Conservation (phyloP, 495 filamentous ascomycete species). For the Aspergillus homomorphus region DNA sequence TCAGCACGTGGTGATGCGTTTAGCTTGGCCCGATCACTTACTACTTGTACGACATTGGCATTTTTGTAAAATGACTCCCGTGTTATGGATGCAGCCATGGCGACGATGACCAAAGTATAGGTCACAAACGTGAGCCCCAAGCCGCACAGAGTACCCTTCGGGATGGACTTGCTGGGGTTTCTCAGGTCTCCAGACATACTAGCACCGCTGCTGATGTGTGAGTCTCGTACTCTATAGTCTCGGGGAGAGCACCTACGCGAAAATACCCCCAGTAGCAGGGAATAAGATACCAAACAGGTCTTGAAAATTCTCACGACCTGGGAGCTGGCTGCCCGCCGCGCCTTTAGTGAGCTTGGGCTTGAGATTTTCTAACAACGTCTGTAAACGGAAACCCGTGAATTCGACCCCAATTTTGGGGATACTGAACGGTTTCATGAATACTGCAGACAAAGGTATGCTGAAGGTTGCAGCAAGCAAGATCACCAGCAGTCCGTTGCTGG, state of each 20-base stretch:
- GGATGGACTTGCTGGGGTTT: slow-evolving; percentile 81
- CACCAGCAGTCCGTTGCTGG: slow-evolving; percentile 74
- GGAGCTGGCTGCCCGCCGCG: slow-evolving; percentile 63
- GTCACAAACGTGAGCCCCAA: slow-evolving; percentile 71
- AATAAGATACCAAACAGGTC: slow-evolving; percentile 86
- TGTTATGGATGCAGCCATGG: slow-evolving; percentile 76
- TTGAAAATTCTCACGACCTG: slow-evolving; percentile 70
- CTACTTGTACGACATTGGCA: slow-evolving; percentile 73
- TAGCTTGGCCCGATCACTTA: slow-evolving; percentile 27
- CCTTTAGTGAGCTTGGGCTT: slow-evolving; percentile 64
- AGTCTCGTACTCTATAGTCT: slow-evolving; percentile 15
- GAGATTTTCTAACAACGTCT: slow-evolving; percentile 69
- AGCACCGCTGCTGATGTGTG: slow-evolving; percentile 54
- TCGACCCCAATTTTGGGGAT: slow-evolving; percentile 58
- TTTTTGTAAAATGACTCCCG: slow-evolving; percentile 71
- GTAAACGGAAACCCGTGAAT: slow-evolving; percentile 70
- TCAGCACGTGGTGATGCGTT: slow-evolving; percentile 16
- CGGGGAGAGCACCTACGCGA: slow-evolving; percentile 47
- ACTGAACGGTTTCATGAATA: slow-evolving; percentile 64
- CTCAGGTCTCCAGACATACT: slow-evolving; percentile 87
- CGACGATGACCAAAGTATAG: slow-evolving; percentile 73
- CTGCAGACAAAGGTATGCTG: slow-evolving; percentile 75
- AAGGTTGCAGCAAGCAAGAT: slow-evolving; percentile 72
- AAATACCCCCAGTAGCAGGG: slow-evolving; percentile 75
- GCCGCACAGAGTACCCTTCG: slow-evolving; percentile 74